Evolutionary conservation across 495 filamentous ascomycete genomes (phyloP).

Genomic region (Penicillium simplicissimum): DNA sequence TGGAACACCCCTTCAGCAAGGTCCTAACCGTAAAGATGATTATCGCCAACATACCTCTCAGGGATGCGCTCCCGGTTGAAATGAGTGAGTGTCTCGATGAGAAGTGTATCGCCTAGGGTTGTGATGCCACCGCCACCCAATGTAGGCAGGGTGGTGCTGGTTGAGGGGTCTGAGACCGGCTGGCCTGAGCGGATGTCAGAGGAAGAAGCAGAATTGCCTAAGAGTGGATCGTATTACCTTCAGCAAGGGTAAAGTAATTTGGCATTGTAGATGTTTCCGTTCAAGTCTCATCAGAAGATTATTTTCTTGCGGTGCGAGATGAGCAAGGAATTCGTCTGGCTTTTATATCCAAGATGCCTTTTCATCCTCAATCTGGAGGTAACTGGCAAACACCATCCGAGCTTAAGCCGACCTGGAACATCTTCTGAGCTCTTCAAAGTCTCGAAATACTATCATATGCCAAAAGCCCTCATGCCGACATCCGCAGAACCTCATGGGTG

Average conservation of each 20-base stretch:
- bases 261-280: not conserved
- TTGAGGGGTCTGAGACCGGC: slow-evolving; percentile 28
- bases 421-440: not conserved
- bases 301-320: not conserved
- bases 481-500: not conserved
- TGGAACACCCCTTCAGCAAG: slow-evolving; percentile 8
- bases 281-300: not conserved
- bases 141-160: slow-evolving; percentile 31
- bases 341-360: not conserved
- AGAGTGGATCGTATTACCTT: slow-evolving; percentile 17
- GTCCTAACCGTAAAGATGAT: not conserved
- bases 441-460: not conserved
- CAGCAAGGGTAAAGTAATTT: slow-evolving; percentile 22
- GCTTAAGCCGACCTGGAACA: not conserved
- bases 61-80: slow-evolving; percentile 71
- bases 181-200: slow-evolving; percentile 25
- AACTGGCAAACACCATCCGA: not conserved
- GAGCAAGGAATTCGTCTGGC: not conserved
- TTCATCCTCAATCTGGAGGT: not conserved
- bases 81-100: slow-evolving; percentile 54
- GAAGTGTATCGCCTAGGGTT: slow-evolving; percentile 32
- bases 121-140: slow-evolving; percentile 30
- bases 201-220: not conserved
- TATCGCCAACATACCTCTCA: slow-evolving; percentile 34
- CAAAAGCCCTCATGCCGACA: not conserved